These are phyloP conservation scores for Panicum miliaceum DNA, from an alignment of 176 grass and related monocot genomes.

Conservation along the genomic window DNA sequence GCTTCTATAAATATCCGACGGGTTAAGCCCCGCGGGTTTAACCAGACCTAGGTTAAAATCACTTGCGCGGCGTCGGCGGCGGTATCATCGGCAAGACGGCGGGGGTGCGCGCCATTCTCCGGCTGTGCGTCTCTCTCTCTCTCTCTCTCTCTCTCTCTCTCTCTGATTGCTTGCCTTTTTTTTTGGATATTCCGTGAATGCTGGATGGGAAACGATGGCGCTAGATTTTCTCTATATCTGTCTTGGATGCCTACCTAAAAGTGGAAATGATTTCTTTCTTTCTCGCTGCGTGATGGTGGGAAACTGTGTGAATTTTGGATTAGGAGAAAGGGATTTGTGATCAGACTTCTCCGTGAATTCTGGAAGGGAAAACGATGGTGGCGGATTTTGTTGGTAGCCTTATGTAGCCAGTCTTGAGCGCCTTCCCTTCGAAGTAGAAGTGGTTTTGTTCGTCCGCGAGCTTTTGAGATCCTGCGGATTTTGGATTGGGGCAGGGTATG, in stretches of 20 bases:
- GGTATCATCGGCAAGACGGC: slow-evolving; percentile 1
- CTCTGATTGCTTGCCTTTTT: background rate
- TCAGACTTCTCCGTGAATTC: background rate
- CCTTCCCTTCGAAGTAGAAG: background rate
- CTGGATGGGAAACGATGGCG: background rate
- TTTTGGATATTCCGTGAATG: background rate
- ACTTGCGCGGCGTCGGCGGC: background rate
- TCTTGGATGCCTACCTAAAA: background rate
- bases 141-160: background rate
- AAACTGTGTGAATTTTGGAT: background rate
- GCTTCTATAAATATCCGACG: background rate
- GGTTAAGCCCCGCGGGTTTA: slow-evolving; percentile 1
- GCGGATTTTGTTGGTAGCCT: background rate
- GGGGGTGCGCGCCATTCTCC: background rate
- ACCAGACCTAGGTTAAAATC: background rate
- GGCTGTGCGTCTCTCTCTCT: background rate
- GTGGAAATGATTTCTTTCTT: background rate
- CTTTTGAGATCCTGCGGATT: background rate
- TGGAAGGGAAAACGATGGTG: background rate
- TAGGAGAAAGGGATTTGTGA: background rate
- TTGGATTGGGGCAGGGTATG: background rate
- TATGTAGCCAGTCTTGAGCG: background rate
- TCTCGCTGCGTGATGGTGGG: background rate
- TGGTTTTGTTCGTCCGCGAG: background rate
- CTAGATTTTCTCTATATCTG: background rate